Conservation (phyloP, 352 stramenopile genomes). For the Phytophthora megakarya region DNA sequence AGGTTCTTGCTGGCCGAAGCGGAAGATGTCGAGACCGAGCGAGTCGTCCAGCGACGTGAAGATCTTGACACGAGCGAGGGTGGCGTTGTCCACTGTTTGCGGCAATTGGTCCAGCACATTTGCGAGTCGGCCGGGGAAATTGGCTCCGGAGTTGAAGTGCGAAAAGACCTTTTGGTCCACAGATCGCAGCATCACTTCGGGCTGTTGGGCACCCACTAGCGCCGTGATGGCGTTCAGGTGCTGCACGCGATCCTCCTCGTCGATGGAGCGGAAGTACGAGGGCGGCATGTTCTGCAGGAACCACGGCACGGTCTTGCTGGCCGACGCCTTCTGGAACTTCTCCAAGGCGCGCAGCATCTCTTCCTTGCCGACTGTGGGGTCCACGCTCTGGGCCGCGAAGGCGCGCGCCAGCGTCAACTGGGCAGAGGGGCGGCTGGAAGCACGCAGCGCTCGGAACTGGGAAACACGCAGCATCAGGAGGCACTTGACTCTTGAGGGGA, state of each 20-base stretch:
- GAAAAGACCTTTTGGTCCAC: slow-evolving; percentile 76
- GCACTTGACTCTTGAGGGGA: slow-evolving; percentile 7
- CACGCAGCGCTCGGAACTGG: slow-evolving; percentile 22
- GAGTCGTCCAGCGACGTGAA: slow-evolving; percentile 89
- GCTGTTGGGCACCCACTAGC: slow-evolving; percentile 74
- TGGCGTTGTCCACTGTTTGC: slow-evolving; percentile 60
- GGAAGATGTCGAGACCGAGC: slow-evolving; percentile 88
- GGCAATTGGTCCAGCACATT: slow-evolving; percentile 77
- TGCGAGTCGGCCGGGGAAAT: slow-evolving; percentile 75
- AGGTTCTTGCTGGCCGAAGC: slow-evolving; percentile 75
- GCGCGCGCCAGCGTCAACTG: slow-evolving; percentile 10
- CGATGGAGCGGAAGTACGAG: slow-evolving; percentile 89
- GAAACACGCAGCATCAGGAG: slow-evolving; percentile 26
- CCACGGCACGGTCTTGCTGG: slow-evolving; percentile 83
- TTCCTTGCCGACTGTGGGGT: slow-evolving; percentile 32
- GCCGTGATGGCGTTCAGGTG: slow-evolving; percentile 90
- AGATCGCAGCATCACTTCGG: slow-evolving; percentile 84
- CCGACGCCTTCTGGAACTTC: slow-evolving; percentile 71
- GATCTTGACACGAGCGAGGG: slow-evolving; percentile 89
- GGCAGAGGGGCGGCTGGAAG: neutral
- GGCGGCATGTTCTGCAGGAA: slow-evolving; percentile 91
- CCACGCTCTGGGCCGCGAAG: slow-evolving; percentile 24
- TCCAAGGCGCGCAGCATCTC: slow-evolving; percentile 61
- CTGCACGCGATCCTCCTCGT: slow-evolving; percentile 82
- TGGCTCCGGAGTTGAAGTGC: slow-evolving; percentile 80